phyloP scores from a whole-genome alignment of 75 land plant species.

The Sequoiadendron giganteum region DNA sequence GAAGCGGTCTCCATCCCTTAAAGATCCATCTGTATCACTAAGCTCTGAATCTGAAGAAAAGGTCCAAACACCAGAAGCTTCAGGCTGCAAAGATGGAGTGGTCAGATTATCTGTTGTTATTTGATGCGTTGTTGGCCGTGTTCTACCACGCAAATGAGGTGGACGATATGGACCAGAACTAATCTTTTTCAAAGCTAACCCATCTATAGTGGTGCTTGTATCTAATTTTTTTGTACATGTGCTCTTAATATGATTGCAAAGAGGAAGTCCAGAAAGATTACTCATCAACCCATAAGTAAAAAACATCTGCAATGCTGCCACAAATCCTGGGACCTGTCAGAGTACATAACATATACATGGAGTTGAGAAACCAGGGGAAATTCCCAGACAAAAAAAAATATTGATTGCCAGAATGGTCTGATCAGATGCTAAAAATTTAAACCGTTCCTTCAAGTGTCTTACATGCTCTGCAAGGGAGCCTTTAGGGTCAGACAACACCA shows the following conservation, averaged over 20 bases:
- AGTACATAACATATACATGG: background rate
- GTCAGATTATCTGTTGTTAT: constrained; percentile 5
- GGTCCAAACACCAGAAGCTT: constrained; percentile 12
- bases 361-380: background rate
- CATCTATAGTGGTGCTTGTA: constrained; percentile 12
- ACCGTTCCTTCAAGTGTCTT: constrained; percentile 11
- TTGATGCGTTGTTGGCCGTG: constrained; percentile 8
- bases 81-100: constrained; percentile 11
- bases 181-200: constrained; percentile 23
- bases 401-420: background rate
- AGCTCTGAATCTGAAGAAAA: constrained; percentile 91
- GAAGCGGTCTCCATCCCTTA: constrained; percentile 37
- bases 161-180: constrained; percentile 72
- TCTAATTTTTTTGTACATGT: background rate
- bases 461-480: constrained; percentile 83
- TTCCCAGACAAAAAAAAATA: background rate
- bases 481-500: constrained; percentile 71
- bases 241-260: background rate
- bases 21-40: constrained; percentile 85
- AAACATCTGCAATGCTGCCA: constrained; percentile 64
- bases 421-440: background rate
- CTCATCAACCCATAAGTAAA: constrained; percentile 66
- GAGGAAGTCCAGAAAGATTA: constrained; percentile 14
- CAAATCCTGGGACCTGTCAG: constrained; percentile 71
- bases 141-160: constrained; percentile 72